A percentile compares a stretch with the other conserved stretches of the same genome.
phyloP scores from a whole-genome alignment of 164 flowering plant species.

The Sextonia rubra region DNA sequence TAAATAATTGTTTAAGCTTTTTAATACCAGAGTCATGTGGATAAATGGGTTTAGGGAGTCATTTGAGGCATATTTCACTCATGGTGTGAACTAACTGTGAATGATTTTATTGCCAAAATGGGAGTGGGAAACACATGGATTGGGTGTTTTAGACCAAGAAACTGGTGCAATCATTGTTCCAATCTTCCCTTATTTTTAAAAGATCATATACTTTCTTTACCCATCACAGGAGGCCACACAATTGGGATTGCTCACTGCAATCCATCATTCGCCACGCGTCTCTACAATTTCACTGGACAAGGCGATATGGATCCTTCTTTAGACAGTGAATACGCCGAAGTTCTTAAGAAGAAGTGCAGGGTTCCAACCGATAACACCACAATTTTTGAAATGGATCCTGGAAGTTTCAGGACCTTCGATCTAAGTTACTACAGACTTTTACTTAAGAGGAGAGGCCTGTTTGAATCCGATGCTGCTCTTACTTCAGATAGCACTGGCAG shows the following conservation, averaged over 20 bases:
- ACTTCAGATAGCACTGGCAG: constrained; percentile 29
- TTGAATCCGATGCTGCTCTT: constrained; percentile 57
- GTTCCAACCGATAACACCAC: constrained; percentile 30
- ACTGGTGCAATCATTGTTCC: too few species aligned
- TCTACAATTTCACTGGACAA: constrained; percentile 59
- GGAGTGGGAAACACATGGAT: not conserved
- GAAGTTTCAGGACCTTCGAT: constrained; percentile 48
- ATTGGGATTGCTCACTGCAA: constrained; percentile 30
- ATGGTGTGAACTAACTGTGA: too few species aligned
- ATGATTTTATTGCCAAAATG: too few species aligned
- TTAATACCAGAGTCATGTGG: not conserved
- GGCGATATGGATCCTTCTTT: constrained; percentile 54
- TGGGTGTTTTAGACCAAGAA: not conserved
- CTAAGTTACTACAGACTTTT: constrained; percentile 37
- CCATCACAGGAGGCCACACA: constrained; percentile 27
- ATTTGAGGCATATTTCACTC: too few species aligned
- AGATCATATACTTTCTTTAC: not conserved
- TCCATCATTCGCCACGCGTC: constrained; percentile 24
- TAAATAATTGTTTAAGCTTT: too few species aligned
- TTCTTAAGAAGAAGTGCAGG: constrained; percentile 18
- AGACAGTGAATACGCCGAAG: constrained; percentile 38
- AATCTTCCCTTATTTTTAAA: too few species aligned
- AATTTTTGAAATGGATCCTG: constrained; percentile 57
- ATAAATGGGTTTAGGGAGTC: not conserved
- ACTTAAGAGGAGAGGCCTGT: constrained; percentile 53